Conservation (phyloP, 2,329 filamentous ascomycete species). For the Taxawa tesnikishii region DNA sequence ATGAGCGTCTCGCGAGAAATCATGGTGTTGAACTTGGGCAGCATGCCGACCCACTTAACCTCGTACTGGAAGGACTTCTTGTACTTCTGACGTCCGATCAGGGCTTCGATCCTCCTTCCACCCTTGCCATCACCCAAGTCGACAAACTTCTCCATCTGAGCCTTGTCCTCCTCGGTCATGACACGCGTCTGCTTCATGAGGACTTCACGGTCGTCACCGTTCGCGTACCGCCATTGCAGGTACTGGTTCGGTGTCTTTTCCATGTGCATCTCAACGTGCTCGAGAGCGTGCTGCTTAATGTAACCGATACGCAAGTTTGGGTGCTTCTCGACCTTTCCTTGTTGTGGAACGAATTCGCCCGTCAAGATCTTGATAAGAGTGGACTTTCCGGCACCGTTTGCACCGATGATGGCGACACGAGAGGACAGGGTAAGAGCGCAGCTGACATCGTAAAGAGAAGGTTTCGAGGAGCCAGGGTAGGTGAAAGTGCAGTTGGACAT, state of each 20-base stretch:
- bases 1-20: slow-evolving; percentile 85
- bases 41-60: slow-evolving; percentile 79
- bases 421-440: slow-evolving; percentile 81
- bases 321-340: slow-evolving; percentile 90
- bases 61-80: slow-evolving; percentile 99
- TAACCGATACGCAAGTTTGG: slow-evolving; percentile 97
- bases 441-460: slow-evolving; percentile 77
- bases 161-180: slow-evolving; percentile 71
- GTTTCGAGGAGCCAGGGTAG: slow-evolving; percentile 83
- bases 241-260: slow-evolving; percentile 99
- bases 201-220: slow-evolving; percentile 94
- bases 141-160: slow-evolving; percentile 83
- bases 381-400: slow-evolving; percentile 96
- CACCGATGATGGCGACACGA: slow-evolving; percentile 88
- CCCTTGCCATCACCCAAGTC: slow-evolving; percentile 77
- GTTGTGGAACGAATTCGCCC: slow-evolving; percentile 73
- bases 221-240: slow-evolving; percentile 94
- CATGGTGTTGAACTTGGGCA: slow-evolving; percentile 88
- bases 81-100: slow-evolving; percentile 95
- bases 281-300: slow-evolving; percentile 97
- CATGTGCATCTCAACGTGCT: slow-evolving; percentile 98
- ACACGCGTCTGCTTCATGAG: slow-evolving; percentile 95
- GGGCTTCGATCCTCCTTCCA: slow-evolving; percentile 63
- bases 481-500: slow-evolving; percentile 87
- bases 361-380: slow-evolving; percentile 96